Conservation (phyloP, 176 grass and related monocot genomes). For the Carex cristatella region DNA sequence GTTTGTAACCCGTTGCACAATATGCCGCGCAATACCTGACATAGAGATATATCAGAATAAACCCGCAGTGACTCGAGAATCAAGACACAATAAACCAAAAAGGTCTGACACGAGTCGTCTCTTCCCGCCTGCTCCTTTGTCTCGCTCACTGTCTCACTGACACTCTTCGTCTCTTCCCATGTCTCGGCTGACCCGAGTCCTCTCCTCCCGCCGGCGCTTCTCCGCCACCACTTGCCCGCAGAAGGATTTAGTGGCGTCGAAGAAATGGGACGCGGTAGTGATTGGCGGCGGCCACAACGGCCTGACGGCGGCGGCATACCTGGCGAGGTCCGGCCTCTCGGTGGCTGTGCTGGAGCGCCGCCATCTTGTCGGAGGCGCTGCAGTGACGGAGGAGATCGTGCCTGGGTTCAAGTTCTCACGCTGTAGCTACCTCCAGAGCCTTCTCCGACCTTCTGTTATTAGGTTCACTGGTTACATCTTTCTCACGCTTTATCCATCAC, state of each 20-base stretch:
- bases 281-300: slow-evolving; percentile 95
- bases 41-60: too few relatives aligned
- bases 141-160: not conserved
- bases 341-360: slow-evolving; percentile 66
- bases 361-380: slow-evolving; percentile 66
- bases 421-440: slow-evolving; percentile 86
- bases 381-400: slow-evolving; percentile 73
- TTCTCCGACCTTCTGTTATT: slow-evolving; percentile 74
- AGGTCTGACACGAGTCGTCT: too few relatives aligned
- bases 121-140: not conserved
- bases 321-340: slow-evolving; percentile 68
- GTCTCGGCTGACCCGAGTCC: not conserved
- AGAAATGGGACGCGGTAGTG: slow-evolving; percentile 70
- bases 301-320: slow-evolving; percentile 87
- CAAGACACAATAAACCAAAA: too few relatives aligned
- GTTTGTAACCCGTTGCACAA: too few relatives aligned
- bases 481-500: not conserved
- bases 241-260: not conserved
- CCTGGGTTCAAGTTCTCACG: slow-evolving; percentile 86
- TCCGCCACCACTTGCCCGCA: not conserved
- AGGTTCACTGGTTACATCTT: not conserved
- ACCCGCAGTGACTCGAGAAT: too few relatives aligned
- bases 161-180: not conserved
- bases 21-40: too few relatives aligned
- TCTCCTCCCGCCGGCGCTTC: not conserved